Evolutionary conservation across 805 yeast species (phyloP), one percentile per base, ranked within the genome.

Genomic region (Candida morakotiae): DNA sequence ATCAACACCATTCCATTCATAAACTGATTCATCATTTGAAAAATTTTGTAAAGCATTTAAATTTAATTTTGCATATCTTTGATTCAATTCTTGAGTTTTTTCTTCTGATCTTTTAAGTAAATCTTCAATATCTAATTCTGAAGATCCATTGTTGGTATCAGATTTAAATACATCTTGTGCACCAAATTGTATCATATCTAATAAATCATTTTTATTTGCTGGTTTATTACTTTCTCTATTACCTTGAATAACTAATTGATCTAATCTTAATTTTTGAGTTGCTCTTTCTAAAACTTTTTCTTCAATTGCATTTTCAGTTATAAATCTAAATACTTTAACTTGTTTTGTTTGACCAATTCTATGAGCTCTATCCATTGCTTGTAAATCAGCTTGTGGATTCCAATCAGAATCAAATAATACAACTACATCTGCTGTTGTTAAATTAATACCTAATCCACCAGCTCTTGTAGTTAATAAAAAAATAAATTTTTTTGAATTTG

Each of bases 341-440:
- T 84, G 94, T 47, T 83, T 84, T 31, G 82, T 84, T 56, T 84
- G 94, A 5, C 94, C 94, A 53, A 84, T 84, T 69, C 94, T 75
- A 59, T 84, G 94, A 0, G 93, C 93, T 65, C 94, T 73, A 55
- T 84, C 94, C 93, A 84, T 84, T 1, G 91, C 91, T 59, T 84
- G 94, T 46, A 84, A 71, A 69, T 84, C 94, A 3, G 91, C 93
- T 53, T 84, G 94, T 1, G 94, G 94, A 48, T 84, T 84, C 94
- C 94, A 84, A 56, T 84, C 94, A 3, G 88, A 81, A 60, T 84
- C 94, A 53, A 69, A 84, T 31, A 84, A 58, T 2, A 84, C 74
- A 32, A 84, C 94, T 44, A 81, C 69, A 57, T 84, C 89, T 1
- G 93, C 93, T n/a, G 80, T 65, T 3, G 93, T 84, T 51, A 84